These are phyloP conservation scores for Apiotrichum akiyoshidainum DNA, from an alignment of 1,284 basidiomycete species.

Conservation along the genomic window DNA sequence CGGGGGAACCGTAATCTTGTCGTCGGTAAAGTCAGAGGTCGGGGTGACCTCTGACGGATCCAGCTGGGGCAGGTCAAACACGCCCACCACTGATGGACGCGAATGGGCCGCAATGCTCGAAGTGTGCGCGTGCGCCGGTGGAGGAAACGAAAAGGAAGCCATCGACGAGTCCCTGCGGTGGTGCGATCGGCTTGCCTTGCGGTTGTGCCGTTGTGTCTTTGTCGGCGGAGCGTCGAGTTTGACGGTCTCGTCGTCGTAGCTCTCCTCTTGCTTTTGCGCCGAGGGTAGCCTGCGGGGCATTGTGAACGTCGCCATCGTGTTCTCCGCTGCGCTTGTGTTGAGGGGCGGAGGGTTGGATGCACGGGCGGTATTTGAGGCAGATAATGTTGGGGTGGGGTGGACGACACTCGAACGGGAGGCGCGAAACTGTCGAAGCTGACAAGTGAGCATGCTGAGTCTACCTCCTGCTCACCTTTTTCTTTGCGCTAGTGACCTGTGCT, in stretches of 20 bases:
- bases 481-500: constrained; percentile 37
- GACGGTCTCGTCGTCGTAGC: background rate
- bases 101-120: no score
- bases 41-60: constrained; percentile 6
- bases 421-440: constrained; percentile 43
- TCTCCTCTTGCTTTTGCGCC: background rate
- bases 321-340: constrained; percentile 2
- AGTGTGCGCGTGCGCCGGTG: constrained; percentile 7
- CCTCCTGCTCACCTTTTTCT: constrained; percentile 34
- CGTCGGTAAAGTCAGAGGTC: background rate
- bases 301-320: constrained; percentile 5
- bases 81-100: constrained; percentile 11
- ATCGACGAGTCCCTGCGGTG: constrained; percentile 20
- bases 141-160: constrained; percentile 13
- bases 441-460: constrained; percentile 1
- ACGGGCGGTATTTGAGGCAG: constrained; percentile 8
- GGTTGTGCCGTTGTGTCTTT: constrained; percentile 10
- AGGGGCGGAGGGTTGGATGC: constrained; percentile 18
- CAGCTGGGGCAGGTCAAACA: constrained; percentile 14
- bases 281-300: constrained; percentile 12
- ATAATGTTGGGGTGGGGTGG: constrained; percentile 5
- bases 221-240: constrained; percentile 2
- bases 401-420: constrained; percentile 30
- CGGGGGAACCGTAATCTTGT: background rate
- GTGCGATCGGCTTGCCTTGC: constrained; percentile 13